Conservation (phyloP, 768 basidiomycete genomes). For the Amanita jacksonii region DNA sequence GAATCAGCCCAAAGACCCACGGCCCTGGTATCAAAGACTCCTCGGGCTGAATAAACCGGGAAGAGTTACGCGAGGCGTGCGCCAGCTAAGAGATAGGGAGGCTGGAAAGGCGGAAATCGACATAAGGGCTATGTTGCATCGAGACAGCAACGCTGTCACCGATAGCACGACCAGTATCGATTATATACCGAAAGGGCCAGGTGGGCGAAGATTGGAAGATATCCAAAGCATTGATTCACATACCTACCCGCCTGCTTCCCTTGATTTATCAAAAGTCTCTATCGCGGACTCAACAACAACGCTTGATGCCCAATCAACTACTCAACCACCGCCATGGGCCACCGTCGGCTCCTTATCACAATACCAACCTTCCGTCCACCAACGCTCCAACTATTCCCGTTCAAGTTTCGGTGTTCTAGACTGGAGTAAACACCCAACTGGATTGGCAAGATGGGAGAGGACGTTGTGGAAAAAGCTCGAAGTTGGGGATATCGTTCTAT, state of each 20-base stretch:
- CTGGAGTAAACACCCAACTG: slow-evolving; percentile 56
- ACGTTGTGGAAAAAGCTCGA: slow-evolving; percentile 99
- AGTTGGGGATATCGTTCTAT: slow-evolving; percentile 89
- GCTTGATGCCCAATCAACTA: too few species aligned
- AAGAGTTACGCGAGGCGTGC: slow-evolving; percentile 75
- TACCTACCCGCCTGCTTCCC: slow-evolving; percentile 47
- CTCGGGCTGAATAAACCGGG: slow-evolving; percentile 63
- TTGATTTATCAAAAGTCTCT: slow-evolving; percentile 27
- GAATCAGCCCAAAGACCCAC: slow-evolving; percentile 73
- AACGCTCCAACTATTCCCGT: slow-evolving; percentile 47
- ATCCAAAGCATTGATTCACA: slow-evolving; percentile 61
- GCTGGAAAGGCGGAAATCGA: slow-evolving; percentile 49
- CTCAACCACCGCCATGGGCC: slow-evolving; percentile 23
- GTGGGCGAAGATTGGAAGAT: slow-evolving; percentile 50
- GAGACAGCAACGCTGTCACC: slow-evolving; percentile 18
- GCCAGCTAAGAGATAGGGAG: slow-evolving; percentile 76
- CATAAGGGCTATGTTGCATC: slow-evolving; percentile 39
- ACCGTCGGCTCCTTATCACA: slow-evolving; percentile 33
- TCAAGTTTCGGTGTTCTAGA: slow-evolving; percentile 70
- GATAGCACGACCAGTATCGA: slow-evolving; percentile 29
- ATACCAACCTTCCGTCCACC: slow-evolving; percentile 49
- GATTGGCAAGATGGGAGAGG: slow-evolving; percentile 83
- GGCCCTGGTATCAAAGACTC: slow-evolving; percentile 67
- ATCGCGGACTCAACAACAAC: slow-evolving; percentile 27
- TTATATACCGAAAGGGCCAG: slow-evolving; percentile 30